Conservation (phyloP, 371 early-diverging fungal genomes). For the Mortierella polycephala region DNA sequence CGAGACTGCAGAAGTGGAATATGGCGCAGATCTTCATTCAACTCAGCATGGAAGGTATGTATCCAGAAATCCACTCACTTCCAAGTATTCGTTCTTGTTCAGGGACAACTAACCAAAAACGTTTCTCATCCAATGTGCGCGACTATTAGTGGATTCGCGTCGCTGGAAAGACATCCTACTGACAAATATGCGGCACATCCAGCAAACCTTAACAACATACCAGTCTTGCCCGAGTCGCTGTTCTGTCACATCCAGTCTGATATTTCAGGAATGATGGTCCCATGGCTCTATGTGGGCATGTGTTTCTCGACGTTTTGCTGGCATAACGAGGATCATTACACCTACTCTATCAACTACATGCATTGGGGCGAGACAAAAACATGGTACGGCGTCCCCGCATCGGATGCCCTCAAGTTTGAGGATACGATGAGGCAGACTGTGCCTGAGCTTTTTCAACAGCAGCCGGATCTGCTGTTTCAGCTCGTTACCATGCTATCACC, state of each 20-base stretch:
- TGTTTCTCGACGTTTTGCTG: slow-evolving; percentile 96
- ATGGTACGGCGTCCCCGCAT: slow-evolving; percentile 95
- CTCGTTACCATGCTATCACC: slow-evolving; percentile 93
- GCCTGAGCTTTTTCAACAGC: slow-evolving; percentile 90
- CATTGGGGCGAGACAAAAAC: slow-evolving; percentile 97
- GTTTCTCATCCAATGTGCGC: too few relatives aligned
- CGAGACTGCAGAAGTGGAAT: slow-evolving; percentile 92
- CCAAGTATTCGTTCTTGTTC: not conserved
- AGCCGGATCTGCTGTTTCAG: slow-evolving; percentile 93
- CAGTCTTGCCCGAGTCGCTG: slow-evolving; percentile 82
- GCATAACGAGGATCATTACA: slow-evolving; percentile 98
- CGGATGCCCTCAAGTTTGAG: slow-evolving; percentile 86
- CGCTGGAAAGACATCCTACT: slow-evolving; percentile 64
- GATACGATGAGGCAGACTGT: slow-evolving; percentile 80
- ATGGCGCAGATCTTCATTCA: slow-evolving; percentile 95
- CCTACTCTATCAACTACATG: slow-evolving; percentile 95
- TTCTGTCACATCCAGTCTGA: slow-evolving; percentile 88
- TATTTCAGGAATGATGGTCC: slow-evolving; percentile 95
- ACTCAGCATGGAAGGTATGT: slow-evolving; percentile 87
- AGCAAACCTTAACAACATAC: slow-evolving; percentile 93
- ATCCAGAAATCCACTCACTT: not conserved
- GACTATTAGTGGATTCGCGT: slow-evolving; percentile 78
- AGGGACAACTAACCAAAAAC: not conserved
- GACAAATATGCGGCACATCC: slow-evolving; percentile 74
- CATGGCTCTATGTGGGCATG: slow-evolving; percentile 98